Evolutionary conservation across 192 early-diverging fungal species (phyloP), one percentile per base, ranked within the genome.

Genomic region (Entomortierella lignicola): DNA sequence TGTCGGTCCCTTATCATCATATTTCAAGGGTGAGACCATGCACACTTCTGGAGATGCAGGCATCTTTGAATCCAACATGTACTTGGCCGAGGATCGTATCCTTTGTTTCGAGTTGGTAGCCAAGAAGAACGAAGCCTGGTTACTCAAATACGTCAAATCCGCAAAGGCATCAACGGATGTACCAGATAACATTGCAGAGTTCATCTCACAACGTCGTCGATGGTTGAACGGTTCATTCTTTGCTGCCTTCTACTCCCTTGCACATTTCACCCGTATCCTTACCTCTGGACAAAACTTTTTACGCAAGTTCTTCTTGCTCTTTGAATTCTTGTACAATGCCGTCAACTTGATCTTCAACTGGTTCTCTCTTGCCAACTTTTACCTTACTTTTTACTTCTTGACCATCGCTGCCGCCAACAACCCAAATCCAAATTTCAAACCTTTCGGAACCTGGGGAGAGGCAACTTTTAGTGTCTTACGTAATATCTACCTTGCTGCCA

Each of bases 161-260:
- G 93, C 95, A 53, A 91, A 93, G 82, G 96, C 95, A n/a, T 90
- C 92, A 53, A 97, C 96, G 31, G 96, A 97, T 74, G 96, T 96
- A 11, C 96, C 96, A 4, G 94, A 95, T 74, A 88, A 48, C 13
- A 84, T 96, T 54, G 85, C 86, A 60, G 96, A 97, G 81, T 91
- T 96, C 54, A 95, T 97, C 50, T 94, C 92, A 37, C 96, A 97
- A 83, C 90, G 95, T 64, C 91, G 95, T 58, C 88, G 96, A 64
- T 97, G 96, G 96, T 86, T 94, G 58, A 97, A 97, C 84, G 96
- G 96, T n/a, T 93, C 92, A 8, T 95, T 94, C 88, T 97, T 97
- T 85, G 96, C 96, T 3, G 89, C 88, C 43, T 86, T 97, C 64
- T 94, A 96, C 80, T 91, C 94, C 0, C 69, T 93, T 32, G 84